A percentile compares a stretch with the other conserved stretches of the same genome.
phyloP scores from a whole-genome alignment of 202 grass and related monocot species.

The Thinopyrum obtusiflorum region DNA sequence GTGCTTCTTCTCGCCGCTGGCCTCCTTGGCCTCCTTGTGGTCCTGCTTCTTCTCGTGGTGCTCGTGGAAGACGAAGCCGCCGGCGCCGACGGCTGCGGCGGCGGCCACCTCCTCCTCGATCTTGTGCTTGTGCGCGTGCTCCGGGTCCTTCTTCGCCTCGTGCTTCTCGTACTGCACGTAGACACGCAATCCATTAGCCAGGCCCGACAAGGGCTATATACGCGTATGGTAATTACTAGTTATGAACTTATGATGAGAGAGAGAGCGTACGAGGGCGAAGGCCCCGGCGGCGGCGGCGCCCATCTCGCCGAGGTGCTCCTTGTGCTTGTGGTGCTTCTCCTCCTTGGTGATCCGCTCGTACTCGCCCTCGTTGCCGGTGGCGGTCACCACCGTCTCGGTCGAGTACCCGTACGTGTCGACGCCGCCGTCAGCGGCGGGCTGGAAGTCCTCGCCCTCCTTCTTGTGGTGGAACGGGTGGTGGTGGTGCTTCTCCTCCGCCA shows the following conservation, averaged over 20 bases:
- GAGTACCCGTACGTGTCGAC: conserved; percentile 39
- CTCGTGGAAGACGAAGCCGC: conserved; percentile 81
- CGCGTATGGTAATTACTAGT: not conserved
- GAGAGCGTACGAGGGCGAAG: conserved; percentile 61
- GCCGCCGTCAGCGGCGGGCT: not conserved
- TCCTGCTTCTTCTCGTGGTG: conserved; percentile 87
- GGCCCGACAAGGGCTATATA: not conserved
- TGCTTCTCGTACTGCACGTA: conserved; percentile 78
- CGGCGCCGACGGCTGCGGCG: conserved; percentile 55
- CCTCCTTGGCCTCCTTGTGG: conserved; percentile 61
- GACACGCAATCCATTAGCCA: no score
- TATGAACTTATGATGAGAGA: not conserved
- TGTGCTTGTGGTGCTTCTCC: conserved; percentile 93
- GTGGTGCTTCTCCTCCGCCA: conserved; percentile 61
- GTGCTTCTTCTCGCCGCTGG: conserved; percentile 79
- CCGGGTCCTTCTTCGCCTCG: conserved; percentile 83
- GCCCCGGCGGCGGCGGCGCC: conserved; percentile 57
- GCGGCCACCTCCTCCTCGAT: conserved; percentile 72
- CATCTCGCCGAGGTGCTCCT: conserved; percentile 70
- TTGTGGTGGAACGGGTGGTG: conserved; percentile 63
- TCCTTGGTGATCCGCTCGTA: conserved; percentile 57
- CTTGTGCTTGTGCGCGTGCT: conserved; percentile 83
- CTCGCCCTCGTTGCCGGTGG: conserved; percentile 35
- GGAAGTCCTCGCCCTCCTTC: conserved; percentile 42
- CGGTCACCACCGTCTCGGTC: conserved; percentile 39